Evolutionary conservation across 129 eudicot species (phyloP), one percentile per base, ranked within the genome.

Genomic region (Silybum marianum): DNA sequence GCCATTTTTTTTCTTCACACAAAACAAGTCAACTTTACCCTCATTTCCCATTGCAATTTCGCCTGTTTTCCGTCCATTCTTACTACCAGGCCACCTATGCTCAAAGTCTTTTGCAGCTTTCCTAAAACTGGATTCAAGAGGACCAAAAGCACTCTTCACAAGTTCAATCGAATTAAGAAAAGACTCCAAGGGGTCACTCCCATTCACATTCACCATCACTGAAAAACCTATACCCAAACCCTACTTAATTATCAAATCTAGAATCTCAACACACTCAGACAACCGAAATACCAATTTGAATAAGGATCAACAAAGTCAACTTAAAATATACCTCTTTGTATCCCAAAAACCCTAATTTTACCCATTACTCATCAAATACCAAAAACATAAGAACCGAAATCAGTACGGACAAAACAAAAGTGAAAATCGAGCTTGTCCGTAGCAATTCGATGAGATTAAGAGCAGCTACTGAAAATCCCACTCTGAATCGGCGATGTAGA

Each of bases 101-200:
- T 94, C 96, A 18, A 95, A 86, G 69, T 92, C 97, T 58, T 87
- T 90, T 0, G 91, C 87, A 3, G 87, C 91, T 83, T 87, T 90
- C 79, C 81, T 86, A 28, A 94, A 71, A 87, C 92, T 65, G 8
- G 88, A 85, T 76, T 94, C 98, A 22, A 95, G 70, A 14, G 98
- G 98, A 39, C 88, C 87, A 80, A 95, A 63, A 14, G 80, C 97
- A 82, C 80, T 88, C 85, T 92, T 90, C 74, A 90, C 89, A 9
- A 80, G 80, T 72, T 89, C 90, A 79, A 94, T 67, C 71, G 97
- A 87, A 68, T 90, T 90, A 78, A 82, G 60, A 19, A 91, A 75
- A 18, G 93, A 87, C 66, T 87, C 98, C 73, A 89, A 86, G 18
- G 88, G 94, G 74, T 93, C 95, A 94, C 88, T 88, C 71, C 87